These are phyloP conservation scores for Meyerozyma sp. DNA, from an alignment of 1,139 yeast species.

Conservation along the genomic window DNA sequence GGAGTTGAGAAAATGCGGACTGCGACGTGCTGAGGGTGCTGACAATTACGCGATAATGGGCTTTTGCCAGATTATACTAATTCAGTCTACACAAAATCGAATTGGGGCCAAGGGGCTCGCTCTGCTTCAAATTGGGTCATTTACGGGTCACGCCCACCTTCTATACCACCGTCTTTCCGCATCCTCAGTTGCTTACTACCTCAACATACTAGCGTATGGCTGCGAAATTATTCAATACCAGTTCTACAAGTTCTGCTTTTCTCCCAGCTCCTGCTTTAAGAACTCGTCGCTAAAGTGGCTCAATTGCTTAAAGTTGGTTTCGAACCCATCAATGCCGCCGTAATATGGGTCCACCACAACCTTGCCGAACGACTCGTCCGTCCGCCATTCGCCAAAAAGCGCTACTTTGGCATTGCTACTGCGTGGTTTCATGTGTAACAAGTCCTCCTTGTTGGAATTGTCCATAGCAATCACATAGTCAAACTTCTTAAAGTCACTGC, in stretches of 20 bases:
- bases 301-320: constrained; percentile 69
- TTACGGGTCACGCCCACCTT: neutral
- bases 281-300: constrained; percentile 67
- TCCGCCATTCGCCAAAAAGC: constrained; percentile 76
- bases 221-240: neutral
- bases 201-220: neutral
- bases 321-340: constrained; percentile 82
- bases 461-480: constrained; percentile 91
- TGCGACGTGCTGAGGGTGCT: neutral
- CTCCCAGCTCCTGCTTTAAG: constrained; percentile 40
- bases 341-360: constrained; percentile 89
- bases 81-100: no score
- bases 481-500: constrained; percentile 58
- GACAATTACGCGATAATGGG: neutral
- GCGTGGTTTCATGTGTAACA: constrained; percentile 56
- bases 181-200: neutral
- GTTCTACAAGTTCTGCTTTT: neutral
- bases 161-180: neutral
- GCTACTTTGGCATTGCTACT: constrained; percentile 44
- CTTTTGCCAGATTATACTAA: no score
- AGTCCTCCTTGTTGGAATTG: constrained; percentile 54
- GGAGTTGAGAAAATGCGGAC: neutral
- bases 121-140: no score
- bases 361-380: constrained; percentile 38
- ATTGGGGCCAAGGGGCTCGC: no score